phyloP scores from a whole-genome alignment of 345 rosid genomes.

The Passiflora organensis region DNA sequence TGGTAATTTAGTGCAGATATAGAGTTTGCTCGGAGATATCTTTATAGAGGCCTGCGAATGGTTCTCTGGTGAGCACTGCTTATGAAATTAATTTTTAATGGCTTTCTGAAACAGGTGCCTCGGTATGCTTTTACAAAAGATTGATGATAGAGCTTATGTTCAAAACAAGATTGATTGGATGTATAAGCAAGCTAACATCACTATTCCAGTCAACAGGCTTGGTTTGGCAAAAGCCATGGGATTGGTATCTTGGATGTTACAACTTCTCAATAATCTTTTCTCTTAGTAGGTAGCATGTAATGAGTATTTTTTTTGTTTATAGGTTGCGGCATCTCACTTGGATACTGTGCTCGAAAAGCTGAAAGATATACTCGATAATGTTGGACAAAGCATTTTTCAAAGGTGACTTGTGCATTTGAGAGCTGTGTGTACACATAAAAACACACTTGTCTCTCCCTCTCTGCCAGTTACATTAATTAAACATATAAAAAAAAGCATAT shows the following conservation, averaged over 20 bases:
- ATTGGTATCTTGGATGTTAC: slow-evolving; percentile 49
- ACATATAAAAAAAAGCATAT: no score
- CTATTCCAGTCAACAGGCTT: slow-evolving; percentile 83
- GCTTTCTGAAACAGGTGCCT: slow-evolving; percentile 55
- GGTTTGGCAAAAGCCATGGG: slow-evolving; percentile 99
- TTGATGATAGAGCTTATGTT: slow-evolving; percentile 76
- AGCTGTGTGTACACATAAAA: not conserved
- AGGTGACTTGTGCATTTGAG: slow-evolving; percentile 42
- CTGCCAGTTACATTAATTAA: no score
- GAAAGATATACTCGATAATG: slow-evolving; percentile 74
- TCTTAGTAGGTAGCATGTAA: not conserved
- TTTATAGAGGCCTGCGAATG: no score
- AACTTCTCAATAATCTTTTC: slow-evolving; percentile 2
- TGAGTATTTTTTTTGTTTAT: slow-evolving; percentile 18
- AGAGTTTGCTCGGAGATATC: no score
- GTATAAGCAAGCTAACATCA: slow-evolving; percentile 74
- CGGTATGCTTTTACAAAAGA: slow-evolving; percentile 90
- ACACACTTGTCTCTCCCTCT: not conserved
- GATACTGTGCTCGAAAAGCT: slow-evolving; percentile 90
- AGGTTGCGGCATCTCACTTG: slow-evolving; percentile 98
- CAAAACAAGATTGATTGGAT: slow-evolving; percentile 82
- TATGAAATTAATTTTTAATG: slow-evolving; percentile 2
- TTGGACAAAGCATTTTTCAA: slow-evolving; percentile 71
- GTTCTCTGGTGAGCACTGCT: not conserved
- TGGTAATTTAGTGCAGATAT: no score